Percentiles rank a stretch among this genome's conserved stretches.
Evolutionary conservation across 179 eudicot species (phyloP).

Genomic region (Corrigiola litoralis): DNA sequence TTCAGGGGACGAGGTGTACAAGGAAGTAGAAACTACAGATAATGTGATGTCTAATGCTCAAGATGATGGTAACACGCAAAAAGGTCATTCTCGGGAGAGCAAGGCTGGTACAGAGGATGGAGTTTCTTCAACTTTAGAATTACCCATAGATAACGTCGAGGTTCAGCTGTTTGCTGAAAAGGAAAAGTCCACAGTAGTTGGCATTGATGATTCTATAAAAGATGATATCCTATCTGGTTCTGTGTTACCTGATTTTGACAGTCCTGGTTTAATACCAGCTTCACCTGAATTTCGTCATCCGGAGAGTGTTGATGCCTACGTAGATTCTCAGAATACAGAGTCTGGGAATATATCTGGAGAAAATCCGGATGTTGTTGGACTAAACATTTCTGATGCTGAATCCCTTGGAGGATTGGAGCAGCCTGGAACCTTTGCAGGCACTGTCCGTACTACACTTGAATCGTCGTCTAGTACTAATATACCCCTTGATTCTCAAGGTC

Average conservation of each 20-base stretch:
- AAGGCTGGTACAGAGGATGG: constrained; percentile 32
- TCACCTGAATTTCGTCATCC: constrained; percentile 28
- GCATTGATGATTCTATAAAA: constrained; percentile 28
- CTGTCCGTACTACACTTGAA: constrained; percentile 23
- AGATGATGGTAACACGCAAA: constrained; percentile 32
- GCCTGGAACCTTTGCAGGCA: constrained; percentile 31
- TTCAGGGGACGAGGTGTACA: constrained; percentile 34
- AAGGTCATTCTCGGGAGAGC: constrained; percentile 22
- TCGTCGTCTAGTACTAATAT: constrained; percentile 23
- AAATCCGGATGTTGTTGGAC: constrained; percentile 22
- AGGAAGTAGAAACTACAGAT: constrained; percentile 13
- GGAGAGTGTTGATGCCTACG: constrained; percentile 30
- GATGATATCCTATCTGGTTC: constrained; percentile 33
- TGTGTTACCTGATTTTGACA: constrained; percentile 29
- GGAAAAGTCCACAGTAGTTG: constrained; percentile 26
- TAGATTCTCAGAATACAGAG: constrained; percentile 23
- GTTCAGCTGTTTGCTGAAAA: constrained; percentile 14
- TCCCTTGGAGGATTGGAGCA: constrained; percentile 20
- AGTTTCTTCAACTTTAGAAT: constrained; percentile 31
- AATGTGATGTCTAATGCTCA: constrained; percentile 27
- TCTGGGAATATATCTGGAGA: constrained; percentile 30
- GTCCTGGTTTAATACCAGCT: constrained; percentile 25
- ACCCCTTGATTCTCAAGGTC: constrained; percentile 22
- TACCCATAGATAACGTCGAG: constrained; percentile 26
- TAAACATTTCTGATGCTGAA: constrained; percentile 24